Evolutionary conservation across 2,329 filamentous ascomycete genomes (phyloP).

Genomic region (Pezicula rhizophila): DNA sequence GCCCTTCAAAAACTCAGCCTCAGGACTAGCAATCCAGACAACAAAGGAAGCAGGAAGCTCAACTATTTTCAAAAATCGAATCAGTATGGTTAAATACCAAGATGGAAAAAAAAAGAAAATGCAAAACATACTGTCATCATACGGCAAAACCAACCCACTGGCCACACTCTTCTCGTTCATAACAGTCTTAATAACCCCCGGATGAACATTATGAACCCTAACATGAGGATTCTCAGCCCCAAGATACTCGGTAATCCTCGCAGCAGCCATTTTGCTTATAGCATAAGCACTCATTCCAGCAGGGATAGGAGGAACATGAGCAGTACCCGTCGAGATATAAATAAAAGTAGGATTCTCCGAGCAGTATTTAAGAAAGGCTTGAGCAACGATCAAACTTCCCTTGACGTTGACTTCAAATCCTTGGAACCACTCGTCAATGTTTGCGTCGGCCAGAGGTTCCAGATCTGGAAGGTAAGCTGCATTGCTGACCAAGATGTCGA

Average conservation of each 20-base stretch:
- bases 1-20: slow-evolving; percentile 34
- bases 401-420: slow-evolving; percentile 8
- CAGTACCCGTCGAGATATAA: slow-evolving; percentile 1
- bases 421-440: slow-evolving; percentile 4
- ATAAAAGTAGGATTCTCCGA: slow-evolving; percentile 3
- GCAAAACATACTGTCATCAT: slow-evolving; percentile 6
- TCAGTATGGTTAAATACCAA: background rate
- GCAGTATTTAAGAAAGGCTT: slow-evolving; percentile 5
- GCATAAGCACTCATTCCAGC: background rate
- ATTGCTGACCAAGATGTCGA: slow-evolving; percentile 10
- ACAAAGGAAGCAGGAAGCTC: slow-evolving; percentile 4
- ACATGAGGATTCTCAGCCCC: slow-evolving; percentile 6
- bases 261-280: slow-evolving; percentile 2
- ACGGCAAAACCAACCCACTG: background rate
- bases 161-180: slow-evolving; percentile 4
- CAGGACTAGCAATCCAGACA: slow-evolving; percentile 30
- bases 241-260: slow-evolving; percentile 6
- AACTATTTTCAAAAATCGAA: slow-evolving; percentile 1
- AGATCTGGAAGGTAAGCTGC: slow-evolving; percentile 8
- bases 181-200: slow-evolving; percentile 3
- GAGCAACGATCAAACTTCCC: slow-evolving; percentile 3
- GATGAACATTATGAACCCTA: slow-evolving; percentile 6
- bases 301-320: slow-evolving; percentile 2
- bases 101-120: background rate
- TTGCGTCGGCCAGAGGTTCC: background rate